Base-by-base conservation (phyloP, 305 asterid species). In the Caryopteris hybrid region DNA sequence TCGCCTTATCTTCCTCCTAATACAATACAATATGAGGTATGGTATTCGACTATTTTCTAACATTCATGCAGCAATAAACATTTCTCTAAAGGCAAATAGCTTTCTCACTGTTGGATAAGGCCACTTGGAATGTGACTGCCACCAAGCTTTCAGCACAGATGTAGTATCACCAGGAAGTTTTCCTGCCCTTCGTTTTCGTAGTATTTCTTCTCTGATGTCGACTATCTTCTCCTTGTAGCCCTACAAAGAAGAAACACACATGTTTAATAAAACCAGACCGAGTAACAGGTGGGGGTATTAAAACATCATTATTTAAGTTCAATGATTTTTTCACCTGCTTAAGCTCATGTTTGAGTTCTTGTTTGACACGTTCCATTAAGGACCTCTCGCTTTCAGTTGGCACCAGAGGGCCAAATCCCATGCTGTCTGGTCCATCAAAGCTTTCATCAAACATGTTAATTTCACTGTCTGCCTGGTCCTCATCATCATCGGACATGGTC, bases 51-150 rank as follows among this genome's bases (percentile, higher is more conserved):
- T n/a, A n/a, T n/a, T n/a, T n/a, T n/a, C n/a, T n/a, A n/a, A n/a
- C n/a, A n/a, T n/a, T n/a, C n/a, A n/a, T n/a, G n/a, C n/a, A n/a
- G n/a, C n/a, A n/a, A n/a, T n/a, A n/a, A n/a, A n/a, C n/a, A n/a
- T n/a, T n/a, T n/a, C n/a, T n/a, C n/a, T n/a, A 1, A 38, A 5
- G 39, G 29, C 21, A 5, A 14, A 17, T 45, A 3, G 34, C 27
- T 52, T 57, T 20, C 84, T 77, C 71, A 92, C 98, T 0, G 98
- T 92, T 45, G 98, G 98, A 76, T 92, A 92, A 71, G 98, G 98
- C 98, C 98, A 92, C 58, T 92, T 92, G 71, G 97, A 84, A 76
- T 92, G 98, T 16, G 96, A 79, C 77, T 90, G 95, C 98, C 97
- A 92, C 98, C 98, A 92, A 36, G 95, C 83, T 77, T 92, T 92